Evolutionary conservation across 768 basidiomycete species (phyloP).

Genomic region (Candolleomyces eurysporus): DNA sequence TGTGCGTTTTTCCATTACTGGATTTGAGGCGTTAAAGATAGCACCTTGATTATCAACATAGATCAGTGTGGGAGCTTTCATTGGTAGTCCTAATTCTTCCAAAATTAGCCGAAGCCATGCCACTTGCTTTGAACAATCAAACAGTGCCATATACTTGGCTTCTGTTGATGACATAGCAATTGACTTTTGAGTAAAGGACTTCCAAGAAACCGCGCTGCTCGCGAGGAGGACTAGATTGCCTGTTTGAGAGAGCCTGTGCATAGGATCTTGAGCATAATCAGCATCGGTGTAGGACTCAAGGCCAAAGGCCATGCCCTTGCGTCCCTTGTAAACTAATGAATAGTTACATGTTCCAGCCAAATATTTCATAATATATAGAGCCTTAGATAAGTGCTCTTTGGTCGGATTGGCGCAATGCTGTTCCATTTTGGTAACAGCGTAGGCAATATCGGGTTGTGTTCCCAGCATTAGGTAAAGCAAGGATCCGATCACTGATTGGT

Average conservation of each 20-base stretch:
- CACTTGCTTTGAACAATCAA: constrained; percentile 13
- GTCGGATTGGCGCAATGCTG: no score
- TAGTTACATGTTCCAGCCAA: constrained; percentile 3
- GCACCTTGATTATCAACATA: constrained; percentile 14
- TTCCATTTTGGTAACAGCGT: no score
- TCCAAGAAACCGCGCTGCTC: constrained; percentile 17
- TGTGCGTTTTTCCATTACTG: constrained; percentile 10
- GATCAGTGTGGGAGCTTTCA: background rate
- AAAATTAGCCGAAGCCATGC: constrained; percentile 9
- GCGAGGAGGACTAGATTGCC: constrained; percentile 19
- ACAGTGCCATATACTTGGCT: constrained; percentile 22
- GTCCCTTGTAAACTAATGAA: constrained; percentile 3
- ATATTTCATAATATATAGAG: constrained; percentile 6
- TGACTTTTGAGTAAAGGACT: constrained; percentile 13
- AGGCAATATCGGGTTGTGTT: no score
- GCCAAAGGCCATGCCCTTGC: background rate
- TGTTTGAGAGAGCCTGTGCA: constrained; percentile 17
- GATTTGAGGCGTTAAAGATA: constrained; percentile 10
- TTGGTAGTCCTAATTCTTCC: constrained; percentile 3
- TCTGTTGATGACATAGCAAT: constrained; percentile 19
- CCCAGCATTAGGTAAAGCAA: no score
- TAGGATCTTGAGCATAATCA: constrained; percentile 8
- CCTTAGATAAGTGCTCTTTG: background rate
- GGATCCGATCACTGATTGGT: no score
- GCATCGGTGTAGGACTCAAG: constrained; percentile 7